Conservation (phyloP, 2,329 filamentous ascomycete genomes). For the Aspergillus clavatus region DNA sequence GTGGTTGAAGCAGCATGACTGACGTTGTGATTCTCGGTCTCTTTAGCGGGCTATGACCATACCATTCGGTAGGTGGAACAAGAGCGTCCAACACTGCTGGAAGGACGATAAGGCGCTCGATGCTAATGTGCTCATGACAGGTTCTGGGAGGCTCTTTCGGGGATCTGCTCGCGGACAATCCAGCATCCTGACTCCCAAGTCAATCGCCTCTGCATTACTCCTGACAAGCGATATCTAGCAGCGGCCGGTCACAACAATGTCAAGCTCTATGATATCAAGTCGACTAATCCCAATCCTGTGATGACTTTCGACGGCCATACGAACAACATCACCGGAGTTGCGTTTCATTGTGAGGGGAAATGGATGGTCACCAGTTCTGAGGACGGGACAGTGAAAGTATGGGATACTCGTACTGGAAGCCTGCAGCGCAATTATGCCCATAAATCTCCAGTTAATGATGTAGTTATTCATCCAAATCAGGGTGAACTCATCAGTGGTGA, state of each 20-base stretch:
- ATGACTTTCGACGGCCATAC: constrained; percentile 95
- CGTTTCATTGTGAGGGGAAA: constrained; percentile 97
- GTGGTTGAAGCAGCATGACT: background rate
- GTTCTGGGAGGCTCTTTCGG: constrained; percentile 97
- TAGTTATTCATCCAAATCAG: constrained; percentile 99
- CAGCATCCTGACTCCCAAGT: constrained; percentile 98
- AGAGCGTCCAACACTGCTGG: background rate
- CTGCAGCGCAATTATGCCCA: constrained; percentile 93
- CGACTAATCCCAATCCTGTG: constrained; percentile 89
- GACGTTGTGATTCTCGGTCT: background rate
- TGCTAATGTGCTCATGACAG: constrained; percentile 42
- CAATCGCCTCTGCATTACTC: constrained; percentile 95
- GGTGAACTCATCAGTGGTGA: constrained; percentile 97
- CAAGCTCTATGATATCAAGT: constrained; percentile 98
- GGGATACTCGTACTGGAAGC: constrained; percentile 81
- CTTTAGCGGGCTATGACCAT: constrained; percentile 66
- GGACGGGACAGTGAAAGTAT: constrained; percentile 94
- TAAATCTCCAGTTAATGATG: constrained; percentile 85
- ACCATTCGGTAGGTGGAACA: constrained; percentile 59
- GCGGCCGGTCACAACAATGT: constrained; percentile 77
- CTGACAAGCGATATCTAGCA: constrained; percentile 92
- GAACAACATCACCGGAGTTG: constrained; percentile 91
- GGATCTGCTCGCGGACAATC: constrained; percentile 96
- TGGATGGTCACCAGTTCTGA: constrained; percentile 99
- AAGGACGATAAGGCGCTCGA: background rate